Conservation (phyloP, 495 filamentous ascomycete species). For the Hypoxylon intermedium region DNA sequence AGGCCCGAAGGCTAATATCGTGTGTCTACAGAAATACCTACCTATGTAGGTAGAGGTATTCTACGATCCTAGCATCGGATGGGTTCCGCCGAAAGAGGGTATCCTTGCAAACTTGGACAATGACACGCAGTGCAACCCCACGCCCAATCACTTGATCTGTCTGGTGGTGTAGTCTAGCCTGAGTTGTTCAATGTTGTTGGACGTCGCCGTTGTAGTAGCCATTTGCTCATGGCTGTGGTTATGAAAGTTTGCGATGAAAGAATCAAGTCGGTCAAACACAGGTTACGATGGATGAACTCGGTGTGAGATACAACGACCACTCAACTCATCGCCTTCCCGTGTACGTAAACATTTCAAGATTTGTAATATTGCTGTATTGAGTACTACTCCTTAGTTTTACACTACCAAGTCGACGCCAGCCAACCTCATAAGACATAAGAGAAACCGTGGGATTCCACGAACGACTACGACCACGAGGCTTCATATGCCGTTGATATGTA, state of each 20-base stretch:
- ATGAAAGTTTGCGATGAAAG: slow-evolving; percentile 5
- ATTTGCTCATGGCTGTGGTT: slow-evolving; percentile 10
- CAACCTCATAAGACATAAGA: slow-evolving; percentile 26
- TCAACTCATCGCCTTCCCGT: background rate
- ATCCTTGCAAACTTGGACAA: slow-evolving; percentile 12
- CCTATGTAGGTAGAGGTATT: slow-evolving; percentile 3
- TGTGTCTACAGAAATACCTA: too few species aligned
- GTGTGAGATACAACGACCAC: background rate
- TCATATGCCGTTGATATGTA: slow-evolving; percentile 30
- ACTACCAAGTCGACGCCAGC: slow-evolving; percentile 30
- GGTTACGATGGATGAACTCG: background rate
- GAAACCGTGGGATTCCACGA: slow-evolving; percentile 5
- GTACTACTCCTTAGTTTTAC: slow-evolving; percentile 35
- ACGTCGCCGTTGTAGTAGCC: background rate
- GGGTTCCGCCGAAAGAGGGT: slow-evolving; percentile 5
- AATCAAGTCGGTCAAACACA: background rate
- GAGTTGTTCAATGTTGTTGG: slow-evolving; percentile 5
- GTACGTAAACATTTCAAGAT: slow-evolving; percentile 1
- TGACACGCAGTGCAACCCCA: slow-evolving; percentile 23
- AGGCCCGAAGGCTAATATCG: too few species aligned
- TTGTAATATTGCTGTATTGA: slow-evolving; percentile 24
- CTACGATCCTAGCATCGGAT: slow-evolving; percentile 14
- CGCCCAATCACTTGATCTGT: slow-evolving; percentile 14
- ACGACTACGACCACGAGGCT: slow-evolving; percentile 10
- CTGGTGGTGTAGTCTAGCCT: background rate